Evolutionary conservation across 352 stramenopile species (phyloP), one percentile per base, ranked within the genome.

Genomic region (Phytopythium vexans): DNA sequence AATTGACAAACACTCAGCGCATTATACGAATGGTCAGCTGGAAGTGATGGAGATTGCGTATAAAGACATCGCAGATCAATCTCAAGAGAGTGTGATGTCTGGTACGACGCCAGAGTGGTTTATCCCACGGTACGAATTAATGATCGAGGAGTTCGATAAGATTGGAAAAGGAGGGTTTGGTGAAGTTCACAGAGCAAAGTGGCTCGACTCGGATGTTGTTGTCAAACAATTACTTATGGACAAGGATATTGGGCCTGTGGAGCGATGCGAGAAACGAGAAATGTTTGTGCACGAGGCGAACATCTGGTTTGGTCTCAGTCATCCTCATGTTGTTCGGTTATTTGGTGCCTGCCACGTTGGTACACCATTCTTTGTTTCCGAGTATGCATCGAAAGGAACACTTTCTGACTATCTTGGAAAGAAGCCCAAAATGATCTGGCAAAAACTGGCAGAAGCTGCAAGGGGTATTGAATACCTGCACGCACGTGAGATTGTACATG

Each of bases 391-490:
- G 11, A 31, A 41, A 39, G 54, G 60, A 0, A 39, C 60, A 12
- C 50, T 63, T 1, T 42, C 49, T 12, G 12, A 59, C 8, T 59
- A 56, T 6, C 34, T 60, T 16, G 27, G 34, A n/a, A 10, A 27
- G 14, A 42, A 56, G 48, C 49, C 54, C 0, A 16, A 41, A 1
- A 38, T 59, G n/a, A 3, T 59, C 2, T 59, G 65, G 54, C 32
- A 39, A 6, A 56, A 66, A 27, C 10, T 75, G 47, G 52, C 53
- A 31, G 59, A 78, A 16, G 50, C 60, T 3, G 63, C 64, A 2
- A 37, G 68, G 15, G 86, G 79, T 6, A 49, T 95, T 0, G 33
- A 52, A 27, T 92, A 62, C 86, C 16, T 85, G 84, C 67, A 58
- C 21, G 14, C 47, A 44, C 46, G 56, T 45, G 9, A 15, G 6